Base-by-base conservation (phyloP, 345 rosid species). In the Eucalyptus guilfoylei region DNA sequence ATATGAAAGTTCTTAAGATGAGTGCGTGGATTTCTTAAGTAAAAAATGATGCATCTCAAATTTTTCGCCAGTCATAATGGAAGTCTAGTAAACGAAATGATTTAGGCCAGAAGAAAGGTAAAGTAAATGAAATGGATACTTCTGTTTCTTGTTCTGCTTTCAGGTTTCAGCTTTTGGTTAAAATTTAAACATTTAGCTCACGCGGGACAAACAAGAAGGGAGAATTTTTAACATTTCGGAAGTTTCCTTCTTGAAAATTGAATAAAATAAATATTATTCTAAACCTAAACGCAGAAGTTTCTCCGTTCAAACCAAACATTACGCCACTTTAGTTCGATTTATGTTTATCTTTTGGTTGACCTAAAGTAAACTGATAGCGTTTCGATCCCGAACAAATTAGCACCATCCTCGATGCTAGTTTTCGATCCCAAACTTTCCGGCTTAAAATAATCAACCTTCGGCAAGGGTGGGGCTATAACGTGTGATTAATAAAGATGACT, bases 21-120 rank as follows among this genome's bases (percentile, higher is more conserved):
- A 19, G 5, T 10, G 26, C 28, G 0, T 0, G n/a, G 11, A 5
- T 19, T 72, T 37, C 4, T 9, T 19, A 2, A 37, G 8, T 19
- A 37, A 72, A 40, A 72, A 37, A 72, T 10, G 45, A 72, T 11
- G 45, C 45, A 37, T 37, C 81, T 72, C n/a, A n/a, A n/a, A 17
- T 34, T 8, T 6, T 72, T 72, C 0, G 8, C 45, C 8, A 2
- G 81, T 72, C 81, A 10, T 37, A 9, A 72, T 37, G 42, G 81
- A 72, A 72, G 81, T 72, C 81, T 37, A 72, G 45, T 37, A 72
- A 72, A 72, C 81, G 45, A 72, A 72, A 72, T 37, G 81, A 72
- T 13, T 37, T 72, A 9, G 26, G 81, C 81, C 14, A 10, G 81
- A 19, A 72, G 44, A 72, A 69, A 72, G 81, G 81, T 10, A 19